Evolutionary conservation across 345 rosid species (phyloP), one percentile per base, ranked within the genome.

Genomic region (Lepidium sativum): DNA sequence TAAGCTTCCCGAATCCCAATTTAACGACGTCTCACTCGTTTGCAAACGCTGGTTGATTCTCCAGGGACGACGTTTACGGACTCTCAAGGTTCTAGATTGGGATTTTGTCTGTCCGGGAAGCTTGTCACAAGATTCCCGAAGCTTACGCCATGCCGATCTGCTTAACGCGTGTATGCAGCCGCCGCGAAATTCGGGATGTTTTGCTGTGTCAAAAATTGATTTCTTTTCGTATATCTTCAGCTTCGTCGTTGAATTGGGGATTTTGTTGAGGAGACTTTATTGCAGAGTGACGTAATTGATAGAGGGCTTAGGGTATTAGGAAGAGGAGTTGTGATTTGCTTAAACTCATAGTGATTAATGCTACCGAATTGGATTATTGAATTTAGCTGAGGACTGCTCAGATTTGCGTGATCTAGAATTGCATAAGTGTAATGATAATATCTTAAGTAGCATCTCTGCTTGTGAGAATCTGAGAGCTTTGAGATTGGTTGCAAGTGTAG

Each of bases 11-110:
- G 50, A 41, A 42, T 83, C 86, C 1, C 92, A 84, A 66, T 68
- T 54, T 16, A 53, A 68, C 63, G 70, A 80, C 10, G 73, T 79
- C 12, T 81, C 80, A 2, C 86, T 86, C 44, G 96, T 86, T 23
- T 90, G 99, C 78, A 94, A 86, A 69, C 90, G 99, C 23, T 94
- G 99, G 99, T 40, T 86, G 40, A 60, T 58, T 51, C 86, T 94
- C 47, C 96, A 84, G 16, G 97, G 96, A 23, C 87, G 87, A 8
- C 77, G 85, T 6, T 70, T 81, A 0, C 78, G 76, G 18, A 80
- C 80, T 5, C 49, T 94, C 17, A 84, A 73, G 70, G 68, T 94
- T 15, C 61, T 67, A 37, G 92, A 90, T 55, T 90, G 86, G 84
- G 82, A 76, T 4, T 90, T 88, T 27, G 70, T 86, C 43, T 63